Base-by-base conservation (phyloP, 2,329 filamentous ascomycete species). In the Westerdykella sp. region DNA sequence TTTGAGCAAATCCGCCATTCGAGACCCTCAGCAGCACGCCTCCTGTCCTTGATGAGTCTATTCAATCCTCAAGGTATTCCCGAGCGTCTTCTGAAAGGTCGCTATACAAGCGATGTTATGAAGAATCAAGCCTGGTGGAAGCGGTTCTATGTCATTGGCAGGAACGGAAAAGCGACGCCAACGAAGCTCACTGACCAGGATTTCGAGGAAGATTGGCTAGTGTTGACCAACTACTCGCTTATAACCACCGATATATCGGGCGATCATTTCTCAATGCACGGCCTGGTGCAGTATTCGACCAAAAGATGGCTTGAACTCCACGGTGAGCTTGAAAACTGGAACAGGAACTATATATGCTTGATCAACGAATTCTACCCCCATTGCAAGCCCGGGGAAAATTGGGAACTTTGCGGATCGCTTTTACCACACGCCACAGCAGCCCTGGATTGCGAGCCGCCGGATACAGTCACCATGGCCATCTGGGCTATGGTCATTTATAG, bases 31-130 rank as follows among this genome's bases (percentile, higher is more conserved):
- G 72, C 71, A 4, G 59, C 69, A 5, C 53, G 71, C 15, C 51
- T 73, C 10, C 46, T 75, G 1, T 69, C 68, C 2, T 57, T 74
- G 0, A 73, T 75, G 66, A 70, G 69, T 53, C 66, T 71, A 40
- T 74, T 70, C 48, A 60, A 75, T 41, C 55, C 60, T 15, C 63
- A 73, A 48, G 65, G 57, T 12, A 71, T 73, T 30, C 63, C 65
- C 0, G 57, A 63, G 12, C 48, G 30, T 6, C 31, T 48, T 30
- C 34, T 48, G 7, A 10, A 16, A 16, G 37, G 36, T 7, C 16
- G 37, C 10, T 46, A 46, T 35, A 30, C 18, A 21, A 32, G 30
- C 14, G 12, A 32, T 5, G 5, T 14, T 37, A 12, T 6, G 14
- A 21, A 21, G 3, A 3, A 21, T 21, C 18, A 21, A 21, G 18